phyloP scores from a whole-genome alignment of 2,329 filamentous ascomycete genomes.

The Cordyceps militaris region DNA sequence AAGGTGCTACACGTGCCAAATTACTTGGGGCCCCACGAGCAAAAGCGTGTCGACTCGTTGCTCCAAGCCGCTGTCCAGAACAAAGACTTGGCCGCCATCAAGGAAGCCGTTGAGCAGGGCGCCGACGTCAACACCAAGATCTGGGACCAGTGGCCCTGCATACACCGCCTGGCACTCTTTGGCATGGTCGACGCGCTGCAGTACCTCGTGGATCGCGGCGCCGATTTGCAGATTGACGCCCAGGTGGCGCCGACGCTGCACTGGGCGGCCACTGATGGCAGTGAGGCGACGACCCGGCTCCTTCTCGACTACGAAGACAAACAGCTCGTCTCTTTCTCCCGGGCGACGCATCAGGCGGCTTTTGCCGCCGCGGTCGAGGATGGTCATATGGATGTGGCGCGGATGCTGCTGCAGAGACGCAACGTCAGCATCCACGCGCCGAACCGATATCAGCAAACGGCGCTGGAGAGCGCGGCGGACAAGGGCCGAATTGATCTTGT shows the following conservation, averaged over 20 bases:
- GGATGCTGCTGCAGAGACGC: slow-evolving; percentile 1
- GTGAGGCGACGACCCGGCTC: background rate
- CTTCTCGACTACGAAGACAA: slow-evolving; percentile 5
- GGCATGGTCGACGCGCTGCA: slow-evolving; percentile 6
- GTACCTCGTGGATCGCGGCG: background rate
- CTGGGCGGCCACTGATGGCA: background rate
- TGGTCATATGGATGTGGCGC: background rate
- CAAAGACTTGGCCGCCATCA: slow-evolving; percentile 1
- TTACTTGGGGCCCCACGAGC: background rate
- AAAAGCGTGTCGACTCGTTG: background rate
- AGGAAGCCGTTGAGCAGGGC: slow-evolving; percentile 6
- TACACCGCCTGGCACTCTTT: slow-evolving; percentile 4
- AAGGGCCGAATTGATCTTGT: slow-evolving; percentile 3
- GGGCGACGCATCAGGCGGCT: background rate
- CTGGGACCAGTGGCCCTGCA: slow-evolving; percentile 11
- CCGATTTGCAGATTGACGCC: slow-evolving; percentile 3
- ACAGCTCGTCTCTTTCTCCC: background rate
- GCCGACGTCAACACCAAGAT: slow-evolving; percentile 8
- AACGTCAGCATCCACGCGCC: background rate
- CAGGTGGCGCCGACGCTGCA: background rate
- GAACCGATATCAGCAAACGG: background rate
- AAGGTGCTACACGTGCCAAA: slow-evolving; percentile 1
- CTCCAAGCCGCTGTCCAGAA: background rate
- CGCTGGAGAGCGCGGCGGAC: slow-evolving; percentile 3
- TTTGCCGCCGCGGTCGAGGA: slow-evolving; percentile 1